phyloP scores from a whole-genome alignment of 2,329 filamentous ascomycete species.

The Penicillium digitatum region DNA sequence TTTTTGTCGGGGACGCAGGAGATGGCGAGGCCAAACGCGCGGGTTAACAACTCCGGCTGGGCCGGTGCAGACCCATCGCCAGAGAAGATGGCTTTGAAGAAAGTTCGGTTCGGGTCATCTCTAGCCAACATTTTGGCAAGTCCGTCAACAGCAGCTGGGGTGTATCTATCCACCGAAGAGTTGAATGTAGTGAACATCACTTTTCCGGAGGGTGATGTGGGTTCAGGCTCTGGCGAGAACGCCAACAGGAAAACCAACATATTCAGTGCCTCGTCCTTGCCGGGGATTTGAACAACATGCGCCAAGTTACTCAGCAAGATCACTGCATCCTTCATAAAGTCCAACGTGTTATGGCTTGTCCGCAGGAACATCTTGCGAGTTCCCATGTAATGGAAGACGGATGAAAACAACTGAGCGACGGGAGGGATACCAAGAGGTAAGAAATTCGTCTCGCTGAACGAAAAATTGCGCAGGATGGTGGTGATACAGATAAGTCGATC shows the following conservation, averaged over 20 bases:
- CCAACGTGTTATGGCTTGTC: slow-evolving; percentile 77
- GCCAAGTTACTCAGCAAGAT: slow-evolving; percentile 86
- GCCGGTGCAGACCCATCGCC: slow-evolving; percentile 62
- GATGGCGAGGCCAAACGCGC: slow-evolving; percentile 81
- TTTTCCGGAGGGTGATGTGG: slow-evolving; percentile 53
- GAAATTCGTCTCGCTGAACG: slow-evolving; percentile 78
- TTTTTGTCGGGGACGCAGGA: slow-evolving; percentile 74
- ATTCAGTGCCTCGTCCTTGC: slow-evolving; percentile 80
- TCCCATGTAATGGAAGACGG: slow-evolving; percentile 78
- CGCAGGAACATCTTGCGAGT: slow-evolving; percentile 83
- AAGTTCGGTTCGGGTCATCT: slow-evolving; percentile 85
- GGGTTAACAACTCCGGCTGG: slow-evolving; percentile 76
- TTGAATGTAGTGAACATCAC: slow-evolving; percentile 79
- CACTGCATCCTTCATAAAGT: slow-evolving; percentile 95
- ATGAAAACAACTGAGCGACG: slow-evolving; percentile 78
- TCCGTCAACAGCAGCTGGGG: slow-evolving; percentile 83
- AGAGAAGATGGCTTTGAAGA: slow-evolving; percentile 77
- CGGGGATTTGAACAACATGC: slow-evolving; percentile 72
- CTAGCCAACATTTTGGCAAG: slow-evolving; percentile 86
- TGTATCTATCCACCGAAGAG: slow-evolving; percentile 76
- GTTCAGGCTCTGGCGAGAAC: slow-evolving; percentile 77
- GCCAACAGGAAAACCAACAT: slow-evolving; percentile 84
- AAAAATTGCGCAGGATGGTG: slow-evolving; percentile 87
- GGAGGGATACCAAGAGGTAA: slow-evolving; percentile 66
- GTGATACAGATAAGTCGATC: slow-evolving; percentile 87